Evolutionary conservation across 257 asterid species (phyloP).

Genomic region (Fraxinus quadrangulata): DNA sequence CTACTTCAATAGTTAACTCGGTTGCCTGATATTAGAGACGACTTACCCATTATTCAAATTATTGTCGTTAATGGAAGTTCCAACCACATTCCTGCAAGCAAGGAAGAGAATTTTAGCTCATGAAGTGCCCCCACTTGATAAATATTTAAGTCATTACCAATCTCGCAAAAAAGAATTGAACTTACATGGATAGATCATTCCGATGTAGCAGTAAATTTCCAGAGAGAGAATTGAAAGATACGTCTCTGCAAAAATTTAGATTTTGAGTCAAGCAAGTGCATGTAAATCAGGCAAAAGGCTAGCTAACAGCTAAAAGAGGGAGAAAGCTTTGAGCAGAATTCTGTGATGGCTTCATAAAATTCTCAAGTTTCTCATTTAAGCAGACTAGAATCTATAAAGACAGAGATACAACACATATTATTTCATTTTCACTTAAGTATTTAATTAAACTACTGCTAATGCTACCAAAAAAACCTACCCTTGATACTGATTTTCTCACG

Average conservation of each 20-base stretch:
- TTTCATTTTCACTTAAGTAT: neutral
- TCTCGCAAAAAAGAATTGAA: slow-evolving; percentile 4
- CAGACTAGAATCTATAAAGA: neutral
- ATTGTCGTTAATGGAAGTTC: slow-evolving; percentile 50
- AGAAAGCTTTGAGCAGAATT: neutral
- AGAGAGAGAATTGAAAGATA: slow-evolving; percentile 60
- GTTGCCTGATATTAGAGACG: neutral
- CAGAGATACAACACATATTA: neutral
- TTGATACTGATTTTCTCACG: too few species aligned
- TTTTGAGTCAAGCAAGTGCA: neutral
- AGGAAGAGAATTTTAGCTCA: slow-evolving; percentile 14
- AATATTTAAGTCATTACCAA: neutral
- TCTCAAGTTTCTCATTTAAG: neutral
- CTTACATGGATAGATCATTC: slow-evolving; percentile 50
- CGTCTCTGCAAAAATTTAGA: slow-evolving; percentile 45
- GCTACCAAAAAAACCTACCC: too few species aligned
- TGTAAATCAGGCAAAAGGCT: neutral
- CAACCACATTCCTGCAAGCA: slow-evolving; percentile 52
- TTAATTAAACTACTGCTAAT: too few species aligned
- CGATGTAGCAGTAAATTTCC: slow-evolving; percentile 45
- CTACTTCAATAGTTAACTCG: neutral
- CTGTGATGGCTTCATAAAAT: neutral
- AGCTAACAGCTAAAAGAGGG: neutral
- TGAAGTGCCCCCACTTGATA: neutral
- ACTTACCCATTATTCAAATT: slow-evolving; percentile 48